Conservation (phyloP, 352 stramenopile genomes). For the Elongisporangium anandrum region DNA sequence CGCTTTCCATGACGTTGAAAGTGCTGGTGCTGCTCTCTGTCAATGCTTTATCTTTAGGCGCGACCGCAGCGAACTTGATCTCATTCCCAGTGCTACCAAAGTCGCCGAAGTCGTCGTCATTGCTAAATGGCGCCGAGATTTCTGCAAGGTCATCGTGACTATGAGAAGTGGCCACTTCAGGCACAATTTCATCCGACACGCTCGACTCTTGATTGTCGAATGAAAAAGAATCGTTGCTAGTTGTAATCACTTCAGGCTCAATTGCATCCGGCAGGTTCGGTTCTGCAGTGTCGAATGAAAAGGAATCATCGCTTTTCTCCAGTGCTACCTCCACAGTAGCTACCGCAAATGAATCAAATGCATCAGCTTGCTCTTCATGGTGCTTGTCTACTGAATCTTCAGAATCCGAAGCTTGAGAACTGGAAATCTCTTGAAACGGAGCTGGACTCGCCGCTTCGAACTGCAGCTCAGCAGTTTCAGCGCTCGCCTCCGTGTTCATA, state of each 20-base stretch:
- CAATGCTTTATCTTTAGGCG: neutral
- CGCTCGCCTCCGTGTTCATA: neutral
- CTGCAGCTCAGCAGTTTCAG: neutral
- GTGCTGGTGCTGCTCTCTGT: neutral
- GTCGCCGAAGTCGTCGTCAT: slow-evolving; percentile 34
- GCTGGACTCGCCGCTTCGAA: neutral
- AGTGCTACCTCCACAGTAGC: neutral
- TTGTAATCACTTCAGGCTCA: neutral
- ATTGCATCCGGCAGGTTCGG: neutral
- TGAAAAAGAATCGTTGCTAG: neutral
- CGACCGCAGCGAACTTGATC: neutral
- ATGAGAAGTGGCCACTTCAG: neutral
- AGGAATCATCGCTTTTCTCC: neutral
- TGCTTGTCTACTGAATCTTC: neutral
- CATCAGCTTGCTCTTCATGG: neutral
- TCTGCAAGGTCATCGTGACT: too few relatives aligned
- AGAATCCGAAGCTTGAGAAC: neutral
- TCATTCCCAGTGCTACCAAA: slow-evolving; percentile 15
- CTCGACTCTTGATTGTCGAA: neutral
- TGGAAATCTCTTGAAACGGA: neutral
- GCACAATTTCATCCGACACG: neutral
- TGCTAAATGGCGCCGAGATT: neutral
- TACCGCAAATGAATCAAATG: neutral
- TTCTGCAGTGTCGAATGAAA: neutral
- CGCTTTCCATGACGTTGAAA: slow-evolving; percentile 2